phyloP scores from a whole-genome alignment of 805 yeast species.

The Candida maesae region DNA sequence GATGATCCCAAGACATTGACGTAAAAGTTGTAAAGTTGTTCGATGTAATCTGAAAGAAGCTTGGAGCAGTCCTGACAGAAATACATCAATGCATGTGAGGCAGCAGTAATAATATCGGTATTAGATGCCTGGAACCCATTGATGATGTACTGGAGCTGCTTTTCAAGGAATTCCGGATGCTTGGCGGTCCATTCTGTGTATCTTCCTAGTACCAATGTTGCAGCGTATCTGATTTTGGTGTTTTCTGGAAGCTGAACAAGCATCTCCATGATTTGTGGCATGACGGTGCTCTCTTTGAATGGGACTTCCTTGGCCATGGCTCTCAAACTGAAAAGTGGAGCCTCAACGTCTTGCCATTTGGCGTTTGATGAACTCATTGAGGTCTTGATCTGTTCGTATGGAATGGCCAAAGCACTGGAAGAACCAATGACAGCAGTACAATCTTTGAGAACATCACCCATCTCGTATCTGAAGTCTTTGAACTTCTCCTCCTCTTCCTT shows the following conservation, averaged over 20 bases:
- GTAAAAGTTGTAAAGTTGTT: slow-evolving; percentile 74
- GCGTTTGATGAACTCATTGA: slow-evolving; percentile 29
- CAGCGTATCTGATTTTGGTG: slow-evolving; percentile 84
- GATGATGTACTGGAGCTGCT: slow-evolving; percentile 80
- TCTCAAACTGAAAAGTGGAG: slow-evolving; percentile 83
- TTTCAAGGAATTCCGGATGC: slow-evolving; percentile 78
- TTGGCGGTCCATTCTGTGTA: slow-evolving; percentile 93
- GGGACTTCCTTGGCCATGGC: slow-evolving; percentile 93
- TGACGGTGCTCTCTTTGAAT: slow-evolving; percentile 53
- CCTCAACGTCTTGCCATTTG: slow-evolving; percentile 84
- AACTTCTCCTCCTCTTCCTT: slow-evolving; percentile 92
- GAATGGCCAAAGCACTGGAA: slow-evolving; percentile 61
- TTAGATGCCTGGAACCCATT: slow-evolving; percentile 54
- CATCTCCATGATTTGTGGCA: slow-evolving; percentile 74
- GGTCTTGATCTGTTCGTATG: slow-evolving; percentile 55
- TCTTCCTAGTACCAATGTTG: slow-evolving; percentile 90
- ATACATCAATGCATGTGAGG: slow-evolving; percentile 90
- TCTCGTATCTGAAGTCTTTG: slow-evolving; percentile 88
- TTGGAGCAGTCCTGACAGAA: slow-evolving; percentile 88
- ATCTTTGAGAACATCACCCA: slow-evolving; percentile 97
- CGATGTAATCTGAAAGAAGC: slow-evolving; percentile 60
- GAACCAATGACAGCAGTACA: slow-evolving; percentile 91
- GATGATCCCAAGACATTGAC: slow-evolving; percentile 42
- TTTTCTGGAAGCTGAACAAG: slow-evolving; percentile 76
- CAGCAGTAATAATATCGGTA: slow-evolving; percentile 63